Base-by-base conservation (phyloP, 345 rosid species). In the Raphanus raphanistrum region DNA sequence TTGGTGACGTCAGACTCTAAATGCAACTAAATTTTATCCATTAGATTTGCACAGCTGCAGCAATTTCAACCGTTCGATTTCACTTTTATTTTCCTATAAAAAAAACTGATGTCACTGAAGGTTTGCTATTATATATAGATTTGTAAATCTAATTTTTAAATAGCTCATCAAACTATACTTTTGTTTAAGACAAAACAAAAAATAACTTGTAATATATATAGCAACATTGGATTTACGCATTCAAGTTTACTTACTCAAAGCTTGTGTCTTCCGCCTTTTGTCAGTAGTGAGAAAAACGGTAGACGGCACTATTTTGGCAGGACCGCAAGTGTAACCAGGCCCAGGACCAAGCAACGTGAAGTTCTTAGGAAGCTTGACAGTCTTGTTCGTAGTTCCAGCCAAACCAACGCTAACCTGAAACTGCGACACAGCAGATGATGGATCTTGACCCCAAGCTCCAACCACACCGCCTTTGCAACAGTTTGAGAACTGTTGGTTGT, bases 401-500 rank as follows among this genome's bases (percentile, higher is more conserved):
- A 65, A 75, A 12, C 98, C 96, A 41, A 88, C 97, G 25, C 87
- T 87, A 21, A 92, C 71, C 76, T 92, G 98, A 83, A 94, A 94
- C 27, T 86, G 84, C 7, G 94, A 88, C 71, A 90, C 84, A 29
- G 94, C 80, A 5, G 88, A 74, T 12, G 84, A 63, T 17, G 96
- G 97, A 78, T 94, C 96, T 78, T 88, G 94, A 27, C 90, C 92
- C 94, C 93, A 90, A 3, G 97, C 88, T 8, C 87, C 82, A 38
- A 94, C 69, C 0, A 88, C 93, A 68, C 97, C 97, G 17, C 96
- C 96, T 86, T 92, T 94, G 86, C 98, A 94, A 80, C 97, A 94
- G 76, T 94, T 92, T 36, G 86, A 28, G 73, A 81, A 84, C 70
- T 92, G 98, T 69, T 86, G 93, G 63, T 92, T 91, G 87, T 86